Evolutionary conservation across 2,329 filamentous ascomycete genomes (phyloP).

Genomic region (Myriosclerotinia curreyana): DNA sequence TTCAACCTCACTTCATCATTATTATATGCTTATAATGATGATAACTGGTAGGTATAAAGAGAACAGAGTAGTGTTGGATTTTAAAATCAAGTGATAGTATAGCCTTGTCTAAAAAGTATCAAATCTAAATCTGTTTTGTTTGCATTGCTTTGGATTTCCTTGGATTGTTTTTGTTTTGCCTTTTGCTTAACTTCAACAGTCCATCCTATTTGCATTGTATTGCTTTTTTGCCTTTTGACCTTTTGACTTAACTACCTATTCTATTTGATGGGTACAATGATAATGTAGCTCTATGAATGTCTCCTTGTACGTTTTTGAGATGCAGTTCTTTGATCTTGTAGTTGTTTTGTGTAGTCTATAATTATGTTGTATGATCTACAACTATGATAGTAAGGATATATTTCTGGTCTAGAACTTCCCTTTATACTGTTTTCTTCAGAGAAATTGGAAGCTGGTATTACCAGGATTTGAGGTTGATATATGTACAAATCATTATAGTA

Average conservation of each 20-base stretch:
- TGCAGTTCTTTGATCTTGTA: neutral
- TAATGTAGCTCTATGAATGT: neutral
- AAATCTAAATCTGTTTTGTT: neutral
- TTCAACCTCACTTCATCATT: constrained; percentile 1
- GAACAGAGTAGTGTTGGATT: neutral
- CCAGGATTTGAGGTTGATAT: too few relatives aligned
- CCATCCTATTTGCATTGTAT: neutral
- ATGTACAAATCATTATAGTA: too few relatives aligned
- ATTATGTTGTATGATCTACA: neutral
- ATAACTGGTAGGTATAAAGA: neutral
- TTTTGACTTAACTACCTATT: neutral
- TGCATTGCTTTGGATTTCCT: too few relatives aligned
- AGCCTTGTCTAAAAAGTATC: neutral
- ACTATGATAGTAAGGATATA: neutral
- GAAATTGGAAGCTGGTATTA: too few relatives aligned
- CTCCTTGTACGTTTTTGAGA: neutral
- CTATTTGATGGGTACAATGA: neutral
- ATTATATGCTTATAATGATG: neutral
- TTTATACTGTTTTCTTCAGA: neutral
- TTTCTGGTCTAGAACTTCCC: neutral
- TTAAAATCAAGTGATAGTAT: neutral
- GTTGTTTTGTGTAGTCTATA: too few relatives aligned
- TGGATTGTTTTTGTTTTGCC: too few relatives aligned
- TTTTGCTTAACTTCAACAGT: too few relatives aligned
- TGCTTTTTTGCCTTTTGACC: neutral